These are phyloP conservation scores for Hsuehochloa calcarea DNA, from an alignment of 176 grass and related monocot species.

Conservation along the genomic window DNA sequence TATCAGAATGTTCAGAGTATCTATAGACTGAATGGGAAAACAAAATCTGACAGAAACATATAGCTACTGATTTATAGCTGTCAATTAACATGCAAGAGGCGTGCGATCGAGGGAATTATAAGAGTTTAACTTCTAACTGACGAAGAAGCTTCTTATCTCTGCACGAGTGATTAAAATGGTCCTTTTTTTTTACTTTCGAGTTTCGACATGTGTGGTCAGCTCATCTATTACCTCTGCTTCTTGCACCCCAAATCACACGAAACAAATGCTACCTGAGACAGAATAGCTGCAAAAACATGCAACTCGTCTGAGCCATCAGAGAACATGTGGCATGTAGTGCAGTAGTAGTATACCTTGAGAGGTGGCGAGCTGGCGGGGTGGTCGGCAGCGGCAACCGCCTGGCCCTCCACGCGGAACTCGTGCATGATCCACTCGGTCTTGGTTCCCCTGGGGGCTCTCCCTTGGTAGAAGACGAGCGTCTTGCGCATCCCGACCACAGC, in stretches of 20 bases:
- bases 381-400: slow-evolving; percentile 5
- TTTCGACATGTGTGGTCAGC: not conserved
- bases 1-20: slow-evolving; percentile 29
- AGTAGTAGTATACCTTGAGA: slow-evolving; percentile 24
- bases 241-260: not conserved
- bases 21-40: not conserved
- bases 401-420: slow-evolving; percentile 65
- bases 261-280: not conserved
- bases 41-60: not conserved
- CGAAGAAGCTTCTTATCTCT: not conserved
- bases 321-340: not conserved
- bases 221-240: not conserved
- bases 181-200: not conserved
- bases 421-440: slow-evolving; percentile 86
- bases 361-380: not conserved
- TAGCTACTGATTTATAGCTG: not conserved
- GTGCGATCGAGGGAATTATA: not conserved
- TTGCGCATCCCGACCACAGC: slow-evolving; percentile 68
- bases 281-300: not conserved
- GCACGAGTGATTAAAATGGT: not conserved
- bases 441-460: slow-evolving; percentile 61
- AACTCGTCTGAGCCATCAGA: not conserved
- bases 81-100: slow-evolving; percentile 1
- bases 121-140: not conserved
- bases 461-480: slow-evolving; percentile 79